Evolutionary conservation across 2,329 filamentous ascomycete species (phyloP).

Genomic region (Arthroderma sp.): DNA sequence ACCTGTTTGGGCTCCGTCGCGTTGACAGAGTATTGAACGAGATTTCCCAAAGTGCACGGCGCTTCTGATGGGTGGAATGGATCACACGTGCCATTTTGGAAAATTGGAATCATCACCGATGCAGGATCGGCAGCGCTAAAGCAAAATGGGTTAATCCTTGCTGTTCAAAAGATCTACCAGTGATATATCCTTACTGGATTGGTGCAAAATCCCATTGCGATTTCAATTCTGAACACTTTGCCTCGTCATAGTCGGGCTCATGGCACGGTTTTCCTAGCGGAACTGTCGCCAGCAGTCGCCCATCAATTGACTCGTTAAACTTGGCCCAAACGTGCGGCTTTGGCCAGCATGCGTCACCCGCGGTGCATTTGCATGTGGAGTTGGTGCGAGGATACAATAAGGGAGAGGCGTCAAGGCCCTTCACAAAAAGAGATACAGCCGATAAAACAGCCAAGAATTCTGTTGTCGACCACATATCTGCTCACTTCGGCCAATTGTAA

Average conservation of each 20-base stretch:
- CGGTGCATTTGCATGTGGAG: constrained; percentile 25
- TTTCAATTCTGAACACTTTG: constrained; percentile 28
- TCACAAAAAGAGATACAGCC: no score
- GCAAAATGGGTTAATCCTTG: no score
- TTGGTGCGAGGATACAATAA: no score
- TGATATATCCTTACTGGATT: constrained; percentile 19
- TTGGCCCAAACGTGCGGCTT: constrained; percentile 30
- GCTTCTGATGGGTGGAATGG: constrained; percentile 6
- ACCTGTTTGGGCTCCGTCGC: not conserved
- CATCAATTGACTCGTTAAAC: constrained; percentile 40
- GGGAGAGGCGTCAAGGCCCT: no score
- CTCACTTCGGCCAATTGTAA: no score
- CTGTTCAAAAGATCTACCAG: no score
- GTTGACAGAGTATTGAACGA: constrained; percentile 8
- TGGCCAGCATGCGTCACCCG: constrained; percentile 44
- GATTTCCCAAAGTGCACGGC: constrained; percentile 3
- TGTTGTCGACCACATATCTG: no score
- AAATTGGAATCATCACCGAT: constrained; percentile 16
- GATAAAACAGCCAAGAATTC: no score
- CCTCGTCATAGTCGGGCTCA: constrained; percentile 31
- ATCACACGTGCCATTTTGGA: constrained; percentile 17
- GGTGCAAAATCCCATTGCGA: constrained; percentile 33
- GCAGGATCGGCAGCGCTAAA: constrained; percentile 14
- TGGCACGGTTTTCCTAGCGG: constrained; percentile 43
- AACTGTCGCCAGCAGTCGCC: constrained; percentile 37